Percentiles rank a stretch among this genome's conserved stretches.
Conservation (phyloP, 163 green algal species). For the Scenedesmus sp. region DNA sequence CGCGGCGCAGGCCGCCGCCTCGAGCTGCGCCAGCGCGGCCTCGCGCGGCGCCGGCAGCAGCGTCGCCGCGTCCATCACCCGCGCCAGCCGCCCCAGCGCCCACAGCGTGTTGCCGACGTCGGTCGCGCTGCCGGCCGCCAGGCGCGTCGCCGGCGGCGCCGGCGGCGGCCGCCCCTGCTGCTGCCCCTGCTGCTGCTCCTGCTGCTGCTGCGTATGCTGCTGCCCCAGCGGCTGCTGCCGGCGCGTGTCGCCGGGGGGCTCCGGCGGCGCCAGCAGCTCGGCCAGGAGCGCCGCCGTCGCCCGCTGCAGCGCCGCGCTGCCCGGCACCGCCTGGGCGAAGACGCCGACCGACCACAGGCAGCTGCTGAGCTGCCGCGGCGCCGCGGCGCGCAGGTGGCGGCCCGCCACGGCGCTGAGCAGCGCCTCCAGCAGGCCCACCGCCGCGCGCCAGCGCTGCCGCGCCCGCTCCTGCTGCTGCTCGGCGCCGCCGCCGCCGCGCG, state of each 20-base stretch:
- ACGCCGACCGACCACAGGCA: slow-evolving; percentile 21
- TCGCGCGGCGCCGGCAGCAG: not conserved
- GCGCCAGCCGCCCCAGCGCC: slow-evolving; percentile 17
- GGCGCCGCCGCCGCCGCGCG: not conserved
- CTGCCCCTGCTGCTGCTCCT: not conserved
- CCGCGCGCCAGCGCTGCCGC: not conserved
- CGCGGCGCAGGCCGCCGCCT: no score
- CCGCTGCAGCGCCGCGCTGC: not conserved
- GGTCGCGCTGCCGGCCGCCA: slow-evolving; percentile 1
- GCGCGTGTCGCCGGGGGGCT: slow-evolving; percentile 7
- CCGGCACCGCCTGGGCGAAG: not conserved
- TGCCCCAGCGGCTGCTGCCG: slow-evolving; percentile 7
- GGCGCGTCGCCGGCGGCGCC: not conserved
- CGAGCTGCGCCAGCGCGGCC: not conserved
- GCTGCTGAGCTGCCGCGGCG: slow-evolving; percentile 22
- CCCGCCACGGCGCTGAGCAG: no score
- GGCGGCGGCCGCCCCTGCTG: not conserved
- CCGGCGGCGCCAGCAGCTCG: not conserved
- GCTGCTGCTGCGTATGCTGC: not conserved
- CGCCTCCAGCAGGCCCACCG: slow-evolving; percentile 1
- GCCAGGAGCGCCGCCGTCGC: not conserved
- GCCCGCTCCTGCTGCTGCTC: slow-evolving; percentile 3
- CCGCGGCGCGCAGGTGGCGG: slow-evolving; percentile 4
- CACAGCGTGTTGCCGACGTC: slow-evolving; percentile 26
- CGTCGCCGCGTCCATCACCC: not conserved